phyloP scores from a whole-genome alignment of 2,329 filamentous ascomycete genomes.

The Magnaporthiopsis rhizophila region DNA sequence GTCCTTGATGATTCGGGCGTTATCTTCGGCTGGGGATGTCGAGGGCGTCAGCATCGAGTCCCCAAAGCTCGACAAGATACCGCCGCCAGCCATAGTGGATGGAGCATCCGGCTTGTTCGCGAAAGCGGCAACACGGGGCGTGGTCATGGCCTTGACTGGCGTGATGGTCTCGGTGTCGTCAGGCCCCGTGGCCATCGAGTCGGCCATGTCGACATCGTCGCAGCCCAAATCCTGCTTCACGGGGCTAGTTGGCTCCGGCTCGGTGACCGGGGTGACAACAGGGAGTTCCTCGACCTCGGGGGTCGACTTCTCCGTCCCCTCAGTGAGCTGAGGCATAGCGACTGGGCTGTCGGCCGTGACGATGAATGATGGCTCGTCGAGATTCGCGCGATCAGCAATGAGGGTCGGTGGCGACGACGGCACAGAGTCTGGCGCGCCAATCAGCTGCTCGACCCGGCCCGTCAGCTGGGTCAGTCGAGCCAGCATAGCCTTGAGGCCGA shows the following conservation, averaged over 20 bases:
- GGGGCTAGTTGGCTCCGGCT: slow-evolving; percentile 4
- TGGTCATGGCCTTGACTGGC: not conserved
- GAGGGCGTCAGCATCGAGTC: slow-evolving; percentile 9
- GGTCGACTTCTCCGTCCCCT: slow-evolving; percentile 7
- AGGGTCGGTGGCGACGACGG: not conserved
- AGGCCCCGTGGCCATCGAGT: slow-evolving; percentile 2
- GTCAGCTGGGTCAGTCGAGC: slow-evolving; percentile 37
- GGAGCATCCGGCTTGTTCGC: not conserved
- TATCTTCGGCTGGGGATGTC: slow-evolving; percentile 9
- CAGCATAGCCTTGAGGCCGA: slow-evolving; percentile 39
- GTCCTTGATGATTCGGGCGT: not conserved
- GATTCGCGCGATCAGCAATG: not conserved
- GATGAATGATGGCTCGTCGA: slow-evolving; percentile 2
- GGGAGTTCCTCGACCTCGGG: slow-evolving; percentile 7
- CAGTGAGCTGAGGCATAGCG: slow-evolving; percentile 4
- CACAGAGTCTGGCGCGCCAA: not conserved
- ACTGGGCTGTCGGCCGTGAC: slow-evolving; percentile 5
- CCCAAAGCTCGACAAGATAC: not conserved
- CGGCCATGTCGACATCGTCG: slow-evolving; percentile 7
- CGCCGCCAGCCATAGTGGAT: not conserved
- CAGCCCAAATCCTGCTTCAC: slow-evolving; percentile 4
- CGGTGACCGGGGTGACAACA: slow-evolving; percentile 6
- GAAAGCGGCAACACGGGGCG: not conserved
- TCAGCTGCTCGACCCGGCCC: slow-evolving; percentile 27
- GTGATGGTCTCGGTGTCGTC: slow-evolving; percentile 7